These are phyloP conservation scores for Lentinula lateritia DNA, from an alignment of 768 basidiomycete species.

Conservation along the genomic window DNA sequence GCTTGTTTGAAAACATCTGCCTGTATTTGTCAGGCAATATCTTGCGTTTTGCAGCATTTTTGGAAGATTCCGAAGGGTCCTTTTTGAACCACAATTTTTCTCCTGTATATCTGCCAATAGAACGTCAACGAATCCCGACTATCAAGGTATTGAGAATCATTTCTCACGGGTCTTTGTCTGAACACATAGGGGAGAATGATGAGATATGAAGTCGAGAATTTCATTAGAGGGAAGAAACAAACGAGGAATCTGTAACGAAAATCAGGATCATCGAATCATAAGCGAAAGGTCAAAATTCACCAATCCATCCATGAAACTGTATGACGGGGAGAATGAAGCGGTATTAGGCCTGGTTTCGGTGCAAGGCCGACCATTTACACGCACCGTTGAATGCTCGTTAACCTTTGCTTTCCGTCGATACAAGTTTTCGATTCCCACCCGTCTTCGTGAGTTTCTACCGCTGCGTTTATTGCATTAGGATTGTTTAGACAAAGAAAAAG, in stretches of 20 bases:
- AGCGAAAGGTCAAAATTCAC: conserved; percentile 30
- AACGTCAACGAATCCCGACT: not conserved
- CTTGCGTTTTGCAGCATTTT: not conserved
- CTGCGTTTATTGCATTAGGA: conserved; percentile 20
- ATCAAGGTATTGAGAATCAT: not conserved
- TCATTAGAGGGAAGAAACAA: conserved; percentile 32
- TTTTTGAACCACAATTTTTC: conserved; percentile 52
- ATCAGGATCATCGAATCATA: not conserved
- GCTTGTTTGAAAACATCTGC: conserved; percentile 66
- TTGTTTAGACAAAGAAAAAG: not conserved
- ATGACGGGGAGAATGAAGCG: not conserved
- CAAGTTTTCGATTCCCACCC: conserved; percentile 64
- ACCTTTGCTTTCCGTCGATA: conserved; percentile 80
- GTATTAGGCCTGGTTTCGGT: not conserved
- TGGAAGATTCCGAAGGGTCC: conserved; percentile 7
- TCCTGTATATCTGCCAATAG: conserved; percentile 25
- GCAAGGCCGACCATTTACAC: conserved; percentile 14
- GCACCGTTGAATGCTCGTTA: conserved; percentile 69
- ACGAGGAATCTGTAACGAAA: not conserved
- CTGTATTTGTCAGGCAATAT: conserved; percentile 49
- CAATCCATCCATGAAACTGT: conserved; percentile 63
- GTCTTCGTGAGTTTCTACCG: conserved; percentile 49
- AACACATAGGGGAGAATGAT: conserved; percentile 15
- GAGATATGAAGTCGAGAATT: not conserved
- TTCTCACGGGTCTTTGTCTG: conserved; percentile 50